phyloP scores from a whole-genome alignment of 2,329 filamentous ascomycete species.

The Ramularia endophylla region DNA sequence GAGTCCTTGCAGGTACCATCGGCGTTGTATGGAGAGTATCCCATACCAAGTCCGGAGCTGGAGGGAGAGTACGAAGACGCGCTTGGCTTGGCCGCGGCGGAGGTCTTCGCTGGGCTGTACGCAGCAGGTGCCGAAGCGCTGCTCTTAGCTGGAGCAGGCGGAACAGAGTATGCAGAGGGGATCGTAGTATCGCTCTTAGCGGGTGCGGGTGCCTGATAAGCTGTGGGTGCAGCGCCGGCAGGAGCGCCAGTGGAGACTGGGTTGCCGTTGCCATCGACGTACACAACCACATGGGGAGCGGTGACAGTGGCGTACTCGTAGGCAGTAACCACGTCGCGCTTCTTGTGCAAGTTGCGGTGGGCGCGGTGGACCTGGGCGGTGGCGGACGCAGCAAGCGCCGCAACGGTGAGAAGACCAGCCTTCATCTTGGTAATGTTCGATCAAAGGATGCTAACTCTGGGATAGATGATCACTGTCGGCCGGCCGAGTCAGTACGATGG shows the following conservation, averaged over 20 bases:
- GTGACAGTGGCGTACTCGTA: conserved; percentile 36
- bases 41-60: conserved; percentile 43
- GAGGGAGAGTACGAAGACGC: too few relatives aligned
- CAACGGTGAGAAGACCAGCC: conserved; percentile 24
- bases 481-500: conserved; percentile 19
- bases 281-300: conserved; percentile 50
- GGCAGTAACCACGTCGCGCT: conserved; percentile 32
- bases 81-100: conserved; percentile 13
- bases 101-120: conserved; percentile 8
- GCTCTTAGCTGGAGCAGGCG: conserved; percentile 9
- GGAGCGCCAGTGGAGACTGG: conserved; percentile 34
- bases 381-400: conserved; percentile 21
- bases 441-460: conserved; percentile 6
- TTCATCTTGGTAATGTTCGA: conserved; percentile 24
- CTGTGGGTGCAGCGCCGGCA: conserved; percentile 4
- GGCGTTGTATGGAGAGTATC: conserved; percentile 53
- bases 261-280: conserved; percentile 54
- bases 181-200: too few relatives aligned
- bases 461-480: conserved; percentile 15
- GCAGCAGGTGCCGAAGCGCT: conserved; percentile 12
- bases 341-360: conserved; percentile 34
- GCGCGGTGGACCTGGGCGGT: conserved; percentile 29
- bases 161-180: neutral
- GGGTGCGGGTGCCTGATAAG: conserved; percentile 6
- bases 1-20: conserved; percentile 61